Evolutionary conservation across 2,329 filamentous ascomycete genomes (phyloP), one percentile per base, ranked within the genome.

Genomic region (Fusarium humuli): DNA sequence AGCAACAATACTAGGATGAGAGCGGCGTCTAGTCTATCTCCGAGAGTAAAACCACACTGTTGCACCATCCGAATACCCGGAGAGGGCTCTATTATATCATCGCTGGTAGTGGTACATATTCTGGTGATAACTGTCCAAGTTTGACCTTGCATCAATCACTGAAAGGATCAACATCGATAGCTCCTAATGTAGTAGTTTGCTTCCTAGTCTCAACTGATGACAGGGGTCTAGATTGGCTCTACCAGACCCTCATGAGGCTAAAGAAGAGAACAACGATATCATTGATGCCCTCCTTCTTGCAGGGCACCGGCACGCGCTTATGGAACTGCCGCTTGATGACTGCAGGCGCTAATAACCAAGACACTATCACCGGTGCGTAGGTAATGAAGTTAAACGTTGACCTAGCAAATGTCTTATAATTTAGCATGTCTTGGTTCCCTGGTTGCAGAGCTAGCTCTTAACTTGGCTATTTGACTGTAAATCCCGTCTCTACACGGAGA

Each of bases 321-420:
- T 29, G 30, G 30, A 45, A 64, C 54, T 60, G 42, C 63, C 54
- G 47, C 57, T 70, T 32, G 32, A 60, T 54, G 57, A 32, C 30
- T 54, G 52, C 46, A 67, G 62, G 37, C 46, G 63, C 63, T 46
- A 42, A 61, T 30, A 47, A 46, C 47, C 46, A 71, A 60, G 62
- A 63, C 67, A 67, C 50, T 70, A 57, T 27, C 23, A 6, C 20
- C 23, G 37, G 29, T 32, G 18, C 8, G 29, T 30, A 41, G 32
- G 29, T 30, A 41, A 22, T 29, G 20, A 22, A 29, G 34, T 37
- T 30, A 46, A 55, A 46, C 12, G 27, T 46, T 55, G n/a, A 25
- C 27, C 40, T 44, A 54, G 23, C 34, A 48, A 46, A 56, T 61
- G 44, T 50, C 49, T 56, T 34, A 20, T 34, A 55, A 45, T 52